phyloP scores from a whole-genome alignment of 768 basidiomycete species.

The Tylopilus cervinicoccineus region DNA sequence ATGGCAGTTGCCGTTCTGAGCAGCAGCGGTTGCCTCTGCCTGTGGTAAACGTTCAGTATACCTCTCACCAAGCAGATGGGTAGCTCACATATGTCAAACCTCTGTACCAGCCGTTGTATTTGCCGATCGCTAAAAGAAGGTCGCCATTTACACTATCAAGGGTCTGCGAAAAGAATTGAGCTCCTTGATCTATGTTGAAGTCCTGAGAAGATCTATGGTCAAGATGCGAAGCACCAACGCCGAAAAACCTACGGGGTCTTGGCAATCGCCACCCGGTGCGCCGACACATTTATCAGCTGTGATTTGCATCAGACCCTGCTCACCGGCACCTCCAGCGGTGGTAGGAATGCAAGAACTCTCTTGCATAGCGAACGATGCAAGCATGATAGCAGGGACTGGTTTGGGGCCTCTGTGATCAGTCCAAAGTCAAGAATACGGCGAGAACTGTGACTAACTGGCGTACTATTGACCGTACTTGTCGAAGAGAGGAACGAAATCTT shows the following conservation, averaged over 20 bases:
- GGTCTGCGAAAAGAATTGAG: slow-evolving; percentile 52
- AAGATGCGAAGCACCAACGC: neutral
- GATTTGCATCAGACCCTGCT: slow-evolving; percentile 87
- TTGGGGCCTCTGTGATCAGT: neutral
- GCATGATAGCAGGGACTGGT: slow-evolving; percentile 65
- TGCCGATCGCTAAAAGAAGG: slow-evolving; percentile 55
- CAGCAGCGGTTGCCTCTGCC: slow-evolving; percentile 57
- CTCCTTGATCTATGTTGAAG: slow-evolving; percentile 69
- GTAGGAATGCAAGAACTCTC: slow-evolving; percentile 71
- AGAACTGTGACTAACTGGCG: slow-evolving; percentile 31
- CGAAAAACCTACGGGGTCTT: slow-evolving; percentile 32
- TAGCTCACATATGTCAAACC: slow-evolving; percentile 56
- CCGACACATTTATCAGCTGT: slow-evolving; percentile 70
- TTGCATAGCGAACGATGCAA: slow-evolving; percentile 89
- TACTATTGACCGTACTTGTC: slow-evolving; percentile 50
- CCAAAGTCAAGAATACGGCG: neutral
- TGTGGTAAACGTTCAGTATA: slow-evolving; percentile 20
- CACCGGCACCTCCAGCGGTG: slow-evolving; percentile 70
- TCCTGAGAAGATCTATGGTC: slow-evolving; percentile 36
- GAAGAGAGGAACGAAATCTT: slow-evolving; percentile 48
- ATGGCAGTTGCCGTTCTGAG: slow-evolving; percentile 48
- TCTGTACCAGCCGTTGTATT: slow-evolving; percentile 71
- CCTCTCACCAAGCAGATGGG: slow-evolving; percentile 1
- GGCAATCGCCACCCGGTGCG: slow-evolving; percentile 43
- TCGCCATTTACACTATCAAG: slow-evolving; percentile 43